phyloP scores from a whole-genome alignment of 768 basidiomycete species.

The Erythrobasidium yunnanense region DNA sequence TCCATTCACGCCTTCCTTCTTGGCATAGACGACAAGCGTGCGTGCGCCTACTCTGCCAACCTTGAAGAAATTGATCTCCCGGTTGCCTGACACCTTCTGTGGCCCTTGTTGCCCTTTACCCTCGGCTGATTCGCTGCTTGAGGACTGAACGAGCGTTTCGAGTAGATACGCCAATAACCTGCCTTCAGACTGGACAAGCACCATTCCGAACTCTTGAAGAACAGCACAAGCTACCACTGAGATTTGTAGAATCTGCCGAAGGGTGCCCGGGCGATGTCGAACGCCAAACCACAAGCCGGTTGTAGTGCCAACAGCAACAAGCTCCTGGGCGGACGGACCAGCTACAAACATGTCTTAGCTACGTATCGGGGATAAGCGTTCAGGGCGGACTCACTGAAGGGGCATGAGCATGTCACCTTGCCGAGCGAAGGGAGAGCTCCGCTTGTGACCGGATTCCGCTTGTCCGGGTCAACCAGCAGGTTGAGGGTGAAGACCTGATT shows the following conservation, averaged over 20 bases:
- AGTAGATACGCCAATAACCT: constrained; percentile 68
- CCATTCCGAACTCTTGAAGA: constrained; percentile 90
- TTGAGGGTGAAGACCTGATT: constrained; percentile 52
- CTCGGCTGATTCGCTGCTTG: constrained; percentile 44
- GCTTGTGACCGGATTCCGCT: neutral
- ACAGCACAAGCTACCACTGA: constrained; percentile 91
- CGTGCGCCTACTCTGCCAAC: constrained; percentile 77
- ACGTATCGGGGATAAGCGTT: neutral
- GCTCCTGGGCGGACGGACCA: constrained; percentile 67
- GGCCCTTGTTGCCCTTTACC: constrained; percentile 55
- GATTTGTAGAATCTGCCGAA: constrained; percentile 84
- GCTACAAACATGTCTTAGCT: constrained; percentile 45
- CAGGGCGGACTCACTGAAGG: neutral
- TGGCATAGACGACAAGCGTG: constrained; percentile 73
- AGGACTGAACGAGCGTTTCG: constrained; percentile 86
- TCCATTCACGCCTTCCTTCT: constrained; percentile 91
- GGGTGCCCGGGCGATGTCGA: constrained; percentile 72
- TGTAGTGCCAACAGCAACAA: constrained; percentile 86
- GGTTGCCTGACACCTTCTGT: constrained; percentile 77
- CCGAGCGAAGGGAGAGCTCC: constrained; percentile 16
- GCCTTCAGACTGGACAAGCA: constrained; percentile 78
- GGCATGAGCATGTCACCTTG: neutral
- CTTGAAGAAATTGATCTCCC: constrained; percentile 91
- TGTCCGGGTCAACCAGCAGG: constrained; percentile 29
- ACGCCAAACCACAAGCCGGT: constrained; percentile 95